Base-by-base conservation (phyloP, 352 stramenopile genomes). In the Globisporangium cylindrosporum region DNA sequence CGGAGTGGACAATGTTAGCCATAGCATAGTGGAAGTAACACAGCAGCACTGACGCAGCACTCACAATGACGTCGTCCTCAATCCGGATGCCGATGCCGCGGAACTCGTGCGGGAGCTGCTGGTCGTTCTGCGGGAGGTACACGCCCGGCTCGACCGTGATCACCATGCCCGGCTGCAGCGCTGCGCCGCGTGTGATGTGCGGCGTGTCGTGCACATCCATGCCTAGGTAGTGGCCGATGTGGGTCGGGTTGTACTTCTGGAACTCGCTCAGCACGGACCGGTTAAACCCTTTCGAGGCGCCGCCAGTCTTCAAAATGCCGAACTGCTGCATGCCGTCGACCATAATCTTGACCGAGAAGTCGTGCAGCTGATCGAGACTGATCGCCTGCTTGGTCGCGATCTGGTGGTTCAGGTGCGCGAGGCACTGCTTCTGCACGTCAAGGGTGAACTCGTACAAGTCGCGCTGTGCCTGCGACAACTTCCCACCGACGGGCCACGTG, bases 181-280 rank as follows among this genome's bases (percentile, higher is more conserved):
- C 76, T 27, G 71, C 74, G 36, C 74, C 78, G 2, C 85, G 85
- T 25, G 85, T 81, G 62, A 92, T 75, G 60, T 91, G 80, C 4
- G 87, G 84, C 32, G 87, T 95, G 64, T 95, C 87, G 62, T 95
- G 87, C 8, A 88, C 87, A 64, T 95, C 87, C 77, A 95, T 92
- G 61, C 87, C 87, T 15, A 95, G 59, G 68, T 93, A 95, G 67
- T 95, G 87, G 8, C 87, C 84, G 29, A 95, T 88, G 57, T 95
- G 85, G n/a, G 87, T 95, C 55, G 87, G 87, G 64, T 95, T 95
- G 70, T 95, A 95, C 69, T 82, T 86, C 27, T 91, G 83, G 67
- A 93, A 89, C 66, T 91, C 80, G 15, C 67, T 71, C 54, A 87
- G 69, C 7, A 78, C 71, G 15, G 75, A 68, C 34, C 73, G 76